Conservation (phyloP, 768 basidiomycete genomes). For the Russula virescens region DNA sequence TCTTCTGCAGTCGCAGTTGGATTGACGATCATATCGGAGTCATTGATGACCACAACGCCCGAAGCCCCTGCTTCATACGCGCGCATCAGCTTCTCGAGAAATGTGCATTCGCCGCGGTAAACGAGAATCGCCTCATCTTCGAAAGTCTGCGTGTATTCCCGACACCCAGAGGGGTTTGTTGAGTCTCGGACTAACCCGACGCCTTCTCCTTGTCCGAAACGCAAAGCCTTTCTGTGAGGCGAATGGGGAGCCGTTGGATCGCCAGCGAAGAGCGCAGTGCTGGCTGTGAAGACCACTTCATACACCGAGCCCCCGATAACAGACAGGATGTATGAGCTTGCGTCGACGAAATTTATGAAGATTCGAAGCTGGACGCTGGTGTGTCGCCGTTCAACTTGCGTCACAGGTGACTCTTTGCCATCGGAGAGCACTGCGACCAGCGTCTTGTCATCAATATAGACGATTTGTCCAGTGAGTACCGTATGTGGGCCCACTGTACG, state of each 20-base stretch:
- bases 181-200: constrained; percentile 48
- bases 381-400: constrained; percentile 27
- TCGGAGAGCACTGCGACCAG: constrained; percentile 35
- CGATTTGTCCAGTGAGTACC: constrained; percentile 72
- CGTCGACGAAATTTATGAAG: constrained; percentile 48
- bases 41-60: constrained; percentile 72
- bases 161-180: constrained; percentile 55
- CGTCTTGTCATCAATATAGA: constrained; percentile 70
- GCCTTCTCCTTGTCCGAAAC: constrained; percentile 48
- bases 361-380: constrained; percentile 55
- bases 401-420: constrained; percentile 10
- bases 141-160: constrained; percentile 44
- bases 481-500: constrained; percentile 71
- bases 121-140: constrained; percentile 54
- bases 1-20: constrained; percentile 60
- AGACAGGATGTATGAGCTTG: constrained; percentile 38
- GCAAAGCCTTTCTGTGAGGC: constrained; percentile 30
- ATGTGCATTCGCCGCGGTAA: constrained; percentile 79
- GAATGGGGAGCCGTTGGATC: constrained; percentile 40
- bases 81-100: constrained; percentile 71
- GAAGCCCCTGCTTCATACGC: constrained; percentile 68
- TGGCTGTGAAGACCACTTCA: constrained; percentile 51
- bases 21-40: constrained; percentile 54
- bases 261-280: constrained; percentile 66
- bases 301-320: constrained; percentile 36